Conservation (phyloP, 345 rosid species). For the Toxicodendron radicans region DNA sequence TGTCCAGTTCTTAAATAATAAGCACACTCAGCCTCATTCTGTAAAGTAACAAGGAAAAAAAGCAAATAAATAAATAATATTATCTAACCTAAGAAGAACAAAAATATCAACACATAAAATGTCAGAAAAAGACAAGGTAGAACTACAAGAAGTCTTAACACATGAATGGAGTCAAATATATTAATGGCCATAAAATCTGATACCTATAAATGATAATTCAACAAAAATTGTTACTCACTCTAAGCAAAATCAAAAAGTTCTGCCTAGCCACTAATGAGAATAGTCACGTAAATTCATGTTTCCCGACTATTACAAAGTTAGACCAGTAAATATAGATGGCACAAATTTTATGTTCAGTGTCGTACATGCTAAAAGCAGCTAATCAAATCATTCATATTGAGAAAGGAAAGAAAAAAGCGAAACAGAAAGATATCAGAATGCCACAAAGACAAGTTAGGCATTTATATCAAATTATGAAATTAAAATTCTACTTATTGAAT, state of each 20-base stretch:
- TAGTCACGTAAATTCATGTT: neutral
- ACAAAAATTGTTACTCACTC: neutral
- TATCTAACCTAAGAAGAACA: constrained; percentile 4
- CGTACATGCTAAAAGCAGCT: neutral
- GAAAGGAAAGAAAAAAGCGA: neutral
- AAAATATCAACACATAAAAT: neutral
- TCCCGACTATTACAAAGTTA: neutral
- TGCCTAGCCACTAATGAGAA: neutral
- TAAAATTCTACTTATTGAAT: neutral
- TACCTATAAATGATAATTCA: neutral
- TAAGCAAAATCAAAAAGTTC: neutral
- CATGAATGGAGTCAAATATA: neutral
- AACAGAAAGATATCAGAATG: constrained; percentile 11
- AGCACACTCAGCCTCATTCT: constrained; percentile 90
- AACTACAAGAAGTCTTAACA: neutral
- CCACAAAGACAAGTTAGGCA: neutral
- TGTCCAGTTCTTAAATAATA: constrained; percentile 96
- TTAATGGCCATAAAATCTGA: neutral
- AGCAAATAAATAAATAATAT: constrained; percentile 11
- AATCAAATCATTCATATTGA: neutral
- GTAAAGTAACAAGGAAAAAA: constrained; percentile 26
- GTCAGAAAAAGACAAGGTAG: neutral
- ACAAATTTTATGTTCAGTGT: neutral
- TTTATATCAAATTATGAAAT: neutral
- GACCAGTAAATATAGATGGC: neutral